Evolutionary conservation across 2,329 filamentous ascomycete genomes (phyloP).

Genomic region (Xylariaceae sp.): DNA sequence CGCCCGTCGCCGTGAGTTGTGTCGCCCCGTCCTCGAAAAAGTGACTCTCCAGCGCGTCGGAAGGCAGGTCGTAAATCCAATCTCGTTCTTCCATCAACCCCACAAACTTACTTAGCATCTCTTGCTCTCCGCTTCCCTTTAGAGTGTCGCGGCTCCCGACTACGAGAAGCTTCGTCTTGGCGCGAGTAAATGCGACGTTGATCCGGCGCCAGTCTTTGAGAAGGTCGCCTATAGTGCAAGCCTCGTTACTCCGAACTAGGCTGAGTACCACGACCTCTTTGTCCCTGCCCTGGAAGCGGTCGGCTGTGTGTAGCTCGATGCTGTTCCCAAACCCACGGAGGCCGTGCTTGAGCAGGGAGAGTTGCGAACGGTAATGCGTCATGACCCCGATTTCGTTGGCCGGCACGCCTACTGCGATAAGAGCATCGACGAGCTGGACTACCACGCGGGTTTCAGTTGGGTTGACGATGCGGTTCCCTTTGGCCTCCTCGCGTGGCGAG

Average conservation of each 20-base stretch:
- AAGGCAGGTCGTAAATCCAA: conserved; percentile 76
- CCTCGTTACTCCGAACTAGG: conserved; percentile 82
- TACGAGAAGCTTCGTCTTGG: conserved; percentile 86
- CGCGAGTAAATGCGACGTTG: conserved; percentile 92
- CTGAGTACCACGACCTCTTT: conserved; percentile 88
- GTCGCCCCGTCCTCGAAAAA: conserved; percentile 57
- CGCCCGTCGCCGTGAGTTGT: conserved; percentile 39
- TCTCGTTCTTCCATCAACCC: conserved; percentile 67
- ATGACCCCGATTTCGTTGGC: conserved; percentile 83
- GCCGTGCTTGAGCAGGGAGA: conserved; percentile 72
- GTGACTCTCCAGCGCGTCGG: conserved; percentile 62
- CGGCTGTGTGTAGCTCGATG: conserved; percentile 94
- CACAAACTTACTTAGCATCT: conserved; percentile 74
- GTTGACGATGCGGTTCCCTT: conserved; percentile 86
- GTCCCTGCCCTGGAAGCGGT: conserved; percentile 93
- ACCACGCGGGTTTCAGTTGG: conserved; percentile 74
- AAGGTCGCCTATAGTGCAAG: conserved; percentile 79
- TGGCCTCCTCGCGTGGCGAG: conserved; percentile 63
- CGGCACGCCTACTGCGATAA: conserved; percentile 72
- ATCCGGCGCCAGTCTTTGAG: conserved; percentile 88
- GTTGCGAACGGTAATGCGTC: conserved; percentile 91
- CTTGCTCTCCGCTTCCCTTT: conserved; percentile 64
- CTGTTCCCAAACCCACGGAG: conserved; percentile 55
- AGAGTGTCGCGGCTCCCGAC: conserved; percentile 79
- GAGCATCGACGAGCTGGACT: conserved; percentile 72